Base-by-base conservation (phyloP, 306 rosid genomes). In the Malus domestica region DNA sequence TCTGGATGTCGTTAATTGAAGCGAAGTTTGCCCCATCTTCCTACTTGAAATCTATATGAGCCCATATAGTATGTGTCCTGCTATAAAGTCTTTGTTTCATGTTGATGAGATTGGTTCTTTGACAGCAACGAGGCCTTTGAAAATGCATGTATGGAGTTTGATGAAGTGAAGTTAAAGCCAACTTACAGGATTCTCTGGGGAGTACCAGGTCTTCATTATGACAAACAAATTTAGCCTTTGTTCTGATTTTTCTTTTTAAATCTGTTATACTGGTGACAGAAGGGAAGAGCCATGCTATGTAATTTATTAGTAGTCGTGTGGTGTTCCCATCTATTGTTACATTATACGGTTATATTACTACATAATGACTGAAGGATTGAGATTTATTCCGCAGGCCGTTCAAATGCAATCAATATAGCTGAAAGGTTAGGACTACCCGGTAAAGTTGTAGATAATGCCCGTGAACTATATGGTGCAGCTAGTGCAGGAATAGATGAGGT, bases 401-500 rank as follows among this genome's bases (percentile, higher is more conserved):
- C 98, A 55, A 92, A 95, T 86, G 98, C 97, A 72, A 89, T 95
- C 69, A 92, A 89, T 72, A 88, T 89, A 79, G 96, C 97, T 10
- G 97, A 92, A 89, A 92, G 93, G 88, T 87, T 95, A 82, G 93
- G 97, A 74, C 83, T 92, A 66, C 91, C 97, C 45, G 80, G 89
- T 60, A 30, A 32, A 65, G 87, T 95, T 85, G 81, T 92, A 57
- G 91, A 87, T 71, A 58, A 78, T 79, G 92, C 99, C 74, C 92
- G 97, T 14, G 86, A 87, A 78, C 79, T 88, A 46, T 92, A 95
- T 80, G 99, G 99, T 76, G 86, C 93, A 63, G 92, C 92, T 59
- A 95, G 97, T 80, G 97, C 97, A 66, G 97, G 91, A 88, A 95
- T 95, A 79, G 97, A 92, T 78, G 97, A 92, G 99, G 99, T 90